These are phyloP conservation scores for Linum usitatissimum DNA, from an alignment of 345 rosid genomes.

Conservation along the genomic window DNA sequence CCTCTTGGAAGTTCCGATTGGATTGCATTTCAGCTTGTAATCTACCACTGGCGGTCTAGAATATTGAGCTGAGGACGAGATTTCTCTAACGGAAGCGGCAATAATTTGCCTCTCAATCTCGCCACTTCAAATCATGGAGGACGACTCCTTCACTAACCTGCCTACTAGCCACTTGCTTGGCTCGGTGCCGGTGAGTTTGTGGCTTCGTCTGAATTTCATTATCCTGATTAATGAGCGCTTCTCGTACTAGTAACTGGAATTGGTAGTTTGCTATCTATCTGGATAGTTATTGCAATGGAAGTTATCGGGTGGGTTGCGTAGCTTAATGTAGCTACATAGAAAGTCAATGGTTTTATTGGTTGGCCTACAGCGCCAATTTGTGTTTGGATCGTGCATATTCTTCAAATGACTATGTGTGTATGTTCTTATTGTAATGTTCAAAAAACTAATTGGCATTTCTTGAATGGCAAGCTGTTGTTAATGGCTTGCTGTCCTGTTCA, in stretches of 20 bases:
- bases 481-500: background rate
- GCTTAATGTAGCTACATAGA: background rate
- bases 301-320: background rate
- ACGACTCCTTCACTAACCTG: slow-evolving; percentile 1
- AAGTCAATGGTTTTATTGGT: background rate
- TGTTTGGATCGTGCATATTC: background rate
- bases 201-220: background rate
- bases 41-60: background rate
- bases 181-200: slow-evolving; percentile 1
- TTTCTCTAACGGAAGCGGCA: background rate
- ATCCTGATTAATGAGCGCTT: background rate
- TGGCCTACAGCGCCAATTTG: background rate
- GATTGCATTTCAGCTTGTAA: background rate
- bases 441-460: background rate
- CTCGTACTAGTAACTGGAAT: background rate
- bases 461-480: background rate
- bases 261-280: background rate
- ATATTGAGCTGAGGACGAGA: background rate
- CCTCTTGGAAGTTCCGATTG: background rate
- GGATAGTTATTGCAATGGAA: background rate
- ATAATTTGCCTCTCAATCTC: background rate
- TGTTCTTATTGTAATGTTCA: background rate
- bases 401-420: background rate
- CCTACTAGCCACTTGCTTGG: slow-evolving; percentile 5
- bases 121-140: background rate